phyloP scores from a whole-genome alignment of 495 filamentous ascomycete genomes.

The Copromyces sp. region DNA sequence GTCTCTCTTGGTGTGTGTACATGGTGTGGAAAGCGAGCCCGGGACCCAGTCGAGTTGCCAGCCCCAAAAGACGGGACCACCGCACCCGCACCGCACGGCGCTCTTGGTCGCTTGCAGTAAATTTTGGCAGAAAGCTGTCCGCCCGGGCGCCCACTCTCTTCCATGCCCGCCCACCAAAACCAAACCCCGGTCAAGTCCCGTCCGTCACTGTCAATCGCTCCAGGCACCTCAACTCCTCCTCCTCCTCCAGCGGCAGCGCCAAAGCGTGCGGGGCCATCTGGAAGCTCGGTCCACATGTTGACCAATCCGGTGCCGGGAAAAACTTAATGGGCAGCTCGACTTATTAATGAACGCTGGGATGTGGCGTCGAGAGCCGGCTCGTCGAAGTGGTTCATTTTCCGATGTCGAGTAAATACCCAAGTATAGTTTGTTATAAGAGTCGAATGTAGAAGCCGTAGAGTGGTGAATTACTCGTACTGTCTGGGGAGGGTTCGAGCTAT shows the following conservation, averaged over 20 bases:
- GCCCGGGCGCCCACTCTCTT: background rate
- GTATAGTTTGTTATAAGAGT: background rate
- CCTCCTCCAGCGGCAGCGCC: background rate
- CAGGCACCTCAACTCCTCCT: background rate
- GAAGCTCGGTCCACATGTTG: background rate
- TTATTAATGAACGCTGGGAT: background rate
- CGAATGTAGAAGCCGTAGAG: background rate
- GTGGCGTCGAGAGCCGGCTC: background rate
- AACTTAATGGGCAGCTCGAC: background rate
- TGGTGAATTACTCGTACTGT: background rate
- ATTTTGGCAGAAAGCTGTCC: constrained; percentile 1
- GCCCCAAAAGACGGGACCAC: background rate
- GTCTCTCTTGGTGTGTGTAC: background rate
- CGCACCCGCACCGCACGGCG: background rate
- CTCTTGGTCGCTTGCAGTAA: background rate
- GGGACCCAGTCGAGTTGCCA: background rate
- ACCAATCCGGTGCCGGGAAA: background rate
- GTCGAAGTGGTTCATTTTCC: background rate
- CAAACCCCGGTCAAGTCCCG: background rate
- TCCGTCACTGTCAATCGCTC: background rate
- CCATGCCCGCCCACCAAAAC: background rate
- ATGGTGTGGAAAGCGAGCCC: background rate
- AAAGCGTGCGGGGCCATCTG: background rate
- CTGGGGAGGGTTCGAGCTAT: background rate
- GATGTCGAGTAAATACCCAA: background rate